Evolutionary conservation across 2,329 filamentous ascomycete species (phyloP), one percentile per base, ranked within the genome.

Genomic region (Beauveria brongniartii): DNA sequence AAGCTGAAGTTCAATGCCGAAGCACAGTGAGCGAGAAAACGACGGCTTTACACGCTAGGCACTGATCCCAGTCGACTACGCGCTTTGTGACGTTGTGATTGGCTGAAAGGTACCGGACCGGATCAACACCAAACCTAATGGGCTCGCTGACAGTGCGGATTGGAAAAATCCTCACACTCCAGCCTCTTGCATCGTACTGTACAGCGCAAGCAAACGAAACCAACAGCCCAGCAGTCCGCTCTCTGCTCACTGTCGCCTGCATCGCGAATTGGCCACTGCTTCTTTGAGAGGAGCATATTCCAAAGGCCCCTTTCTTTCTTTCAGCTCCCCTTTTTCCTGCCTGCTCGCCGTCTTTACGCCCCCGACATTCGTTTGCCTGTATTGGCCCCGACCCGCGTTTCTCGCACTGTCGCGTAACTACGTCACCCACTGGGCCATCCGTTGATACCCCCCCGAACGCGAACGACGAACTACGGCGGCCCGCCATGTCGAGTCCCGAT

Each of bases 151-250:
- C 73, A 75, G 73, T 75, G 73, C 73, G 73, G 73, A 75, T 75
- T 74, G 70, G 69, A 73, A 75, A 73, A 74, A 69, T 71, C 67
- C 67, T 73, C 66, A 74, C 73, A 74, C 71, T 68, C 72, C 71
- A 70, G 68, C 71, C 68, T 71, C 69, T 69, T 68, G 58, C 66
- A 67, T 68, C 48, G 30, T 56, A 60, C 64, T 61, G 58, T 61
- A 61, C 58, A 34, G 51, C 56, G 24, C 51, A 26, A 55, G 51
- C 44, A 52, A 43, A 48, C 41, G 61, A 30, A 55, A 61, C 43
- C 63, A 68, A 59, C 65, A 67, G 63, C 63, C 60, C 63, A 65
- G 30, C 63, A 63, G 67, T 67, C 58, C 64, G 65, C 64, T 54
- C 55, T 48, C 59, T 51, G 55, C 55, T 62, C 40, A 43, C 43